These are phyloP conservation scores for Pezicula neosporulosa DNA, from an alignment of 2,329 filamentous ascomycete genomes.

Conservation along the genomic window DNA sequence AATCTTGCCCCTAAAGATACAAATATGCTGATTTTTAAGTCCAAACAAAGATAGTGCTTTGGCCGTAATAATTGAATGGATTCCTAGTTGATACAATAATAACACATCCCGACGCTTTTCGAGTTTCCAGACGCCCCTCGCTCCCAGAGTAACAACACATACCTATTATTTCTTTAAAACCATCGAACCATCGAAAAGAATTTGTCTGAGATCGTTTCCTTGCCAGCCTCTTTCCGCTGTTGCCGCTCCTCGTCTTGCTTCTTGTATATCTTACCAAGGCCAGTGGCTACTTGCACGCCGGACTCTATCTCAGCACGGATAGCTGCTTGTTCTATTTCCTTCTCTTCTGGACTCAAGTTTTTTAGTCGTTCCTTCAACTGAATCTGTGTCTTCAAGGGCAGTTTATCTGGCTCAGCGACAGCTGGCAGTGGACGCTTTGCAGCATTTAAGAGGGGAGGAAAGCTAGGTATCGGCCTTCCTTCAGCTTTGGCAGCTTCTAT, in stretches of 20 bases:
- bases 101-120: too few species aligned
- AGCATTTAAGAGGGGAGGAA: conserved; percentile 49
- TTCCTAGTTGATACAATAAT: too few species aligned
- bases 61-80: too few species aligned
- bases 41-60: too few species aligned
- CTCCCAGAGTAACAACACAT: not conserved
- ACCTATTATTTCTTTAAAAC: not conserved
- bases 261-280: conserved; percentile 52
- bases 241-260: conserved; percentile 51
- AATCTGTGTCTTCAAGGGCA: conserved; percentile 46
- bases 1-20: too few species aligned
- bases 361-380: conserved; percentile 52
- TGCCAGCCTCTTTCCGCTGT: conserved; percentile 53
- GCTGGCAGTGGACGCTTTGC: conserved; percentile 6
- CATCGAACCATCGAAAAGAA: conserved; percentile 27
- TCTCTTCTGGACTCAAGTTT: conserved; percentile 54
- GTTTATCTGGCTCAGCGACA: conserved; percentile 4
- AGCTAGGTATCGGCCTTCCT: conserved; percentile 54
- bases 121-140: too few species aligned
- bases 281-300: conserved; percentile 54
- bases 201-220: conserved; percentile 38
- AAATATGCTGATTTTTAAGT: too few species aligned
- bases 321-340: conserved; percentile 60
- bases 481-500: conserved; percentile 67
- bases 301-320: conserved; percentile 59